These are phyloP conservation scores for Vickermania spadyakhi DNA, from an alignment of 208 protist species.

Conservation along the genomic window DNA sequence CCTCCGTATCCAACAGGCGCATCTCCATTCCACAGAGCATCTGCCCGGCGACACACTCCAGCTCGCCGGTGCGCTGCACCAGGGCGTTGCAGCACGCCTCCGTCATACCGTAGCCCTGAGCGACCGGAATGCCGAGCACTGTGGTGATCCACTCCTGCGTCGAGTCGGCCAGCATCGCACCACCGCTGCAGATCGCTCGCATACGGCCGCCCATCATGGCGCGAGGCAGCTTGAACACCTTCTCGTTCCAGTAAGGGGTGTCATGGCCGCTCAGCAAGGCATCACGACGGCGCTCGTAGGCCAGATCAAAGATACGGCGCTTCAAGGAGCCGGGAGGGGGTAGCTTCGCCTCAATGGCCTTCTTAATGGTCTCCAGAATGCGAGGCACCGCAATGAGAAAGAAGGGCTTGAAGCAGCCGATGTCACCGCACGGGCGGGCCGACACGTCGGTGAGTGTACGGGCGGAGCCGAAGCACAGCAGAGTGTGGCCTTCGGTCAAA, in stretches of 20 bases:
- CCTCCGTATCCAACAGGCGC: conserved; percentile 86
- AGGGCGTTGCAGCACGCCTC: conserved; percentile 72
- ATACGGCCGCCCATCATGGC: conserved; percentile 52
- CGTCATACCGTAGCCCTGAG: conserved; percentile 88
- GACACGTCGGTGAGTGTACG: conserved; percentile 68
- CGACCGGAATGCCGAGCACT: conserved; percentile 43
- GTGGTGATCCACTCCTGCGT: conserved; percentile 85
- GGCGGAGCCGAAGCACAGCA: conserved; percentile 72
- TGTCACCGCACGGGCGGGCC: conserved; percentile 66
- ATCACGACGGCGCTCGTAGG: conserved; percentile 42
- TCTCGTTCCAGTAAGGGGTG: conserved; percentile 80
- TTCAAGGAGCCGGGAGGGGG: conserved; percentile 46
- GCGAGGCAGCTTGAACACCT: conserved; percentile 58
- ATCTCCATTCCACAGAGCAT: conserved; percentile 69
- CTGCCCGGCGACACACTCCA: conserved; percentile 58
- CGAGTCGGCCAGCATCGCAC: conserved; percentile 62
- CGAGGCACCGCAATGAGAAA: conserved; percentile 80
- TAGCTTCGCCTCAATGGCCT: conserved; percentile 65
- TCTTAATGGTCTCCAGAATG: conserved; percentile 85
- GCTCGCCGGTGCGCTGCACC: conserved; percentile 58
- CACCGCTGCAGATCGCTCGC: conserved; percentile 64
- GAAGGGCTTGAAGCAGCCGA: conserved; percentile 65
- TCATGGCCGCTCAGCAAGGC: conserved; percentile 64
- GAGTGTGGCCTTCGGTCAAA: conserved; percentile 33
- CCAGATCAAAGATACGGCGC: conserved; percentile 57